Percentiles rank a stretch among this genome's conserved stretches.
phyloP scores from a whole-genome alignment of 192 early-diverging fungal species.

The Entrophospora sp. region DNA sequence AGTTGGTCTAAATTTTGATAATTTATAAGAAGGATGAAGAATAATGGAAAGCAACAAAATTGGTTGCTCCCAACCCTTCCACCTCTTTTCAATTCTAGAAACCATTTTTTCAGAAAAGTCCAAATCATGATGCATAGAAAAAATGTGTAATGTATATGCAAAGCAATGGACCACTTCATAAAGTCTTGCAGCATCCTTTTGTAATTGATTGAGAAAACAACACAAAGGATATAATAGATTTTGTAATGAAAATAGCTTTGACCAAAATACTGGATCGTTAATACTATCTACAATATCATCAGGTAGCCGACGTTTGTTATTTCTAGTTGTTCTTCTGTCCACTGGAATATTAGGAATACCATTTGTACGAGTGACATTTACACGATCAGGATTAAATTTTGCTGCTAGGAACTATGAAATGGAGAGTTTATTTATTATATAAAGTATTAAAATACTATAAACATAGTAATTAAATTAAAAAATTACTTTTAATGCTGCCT shows the following conservation, averaged over 20 bases:
- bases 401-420: too few relatives aligned
- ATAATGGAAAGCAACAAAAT: background rate
- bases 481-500: background rate
- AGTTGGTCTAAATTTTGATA: background rate
- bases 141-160: background rate
- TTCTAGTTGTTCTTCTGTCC: too few relatives aligned
- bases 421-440: background rate
- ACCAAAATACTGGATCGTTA: background rate
- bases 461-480: too few relatives aligned
- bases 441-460: too few relatives aligned
- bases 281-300: background rate
- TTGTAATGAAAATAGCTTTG: background rate
- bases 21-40: background rate
- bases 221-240: conserved; percentile 1
- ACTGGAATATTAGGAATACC: too few relatives aligned
- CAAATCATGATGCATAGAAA: background rate
- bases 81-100: background rate
- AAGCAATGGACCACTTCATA: conserved; percentile 9
- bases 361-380: too few relatives aligned
- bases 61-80: background rate
- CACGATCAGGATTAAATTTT: too few relatives aligned
- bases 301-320: background rate
- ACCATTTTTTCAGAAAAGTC: background rate
- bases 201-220: background rate
- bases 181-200: background rate